Evolutionary conservation across 495 filamentous ascomycete species (phyloP).

Genomic region (Ramalina intermedia): DNA sequence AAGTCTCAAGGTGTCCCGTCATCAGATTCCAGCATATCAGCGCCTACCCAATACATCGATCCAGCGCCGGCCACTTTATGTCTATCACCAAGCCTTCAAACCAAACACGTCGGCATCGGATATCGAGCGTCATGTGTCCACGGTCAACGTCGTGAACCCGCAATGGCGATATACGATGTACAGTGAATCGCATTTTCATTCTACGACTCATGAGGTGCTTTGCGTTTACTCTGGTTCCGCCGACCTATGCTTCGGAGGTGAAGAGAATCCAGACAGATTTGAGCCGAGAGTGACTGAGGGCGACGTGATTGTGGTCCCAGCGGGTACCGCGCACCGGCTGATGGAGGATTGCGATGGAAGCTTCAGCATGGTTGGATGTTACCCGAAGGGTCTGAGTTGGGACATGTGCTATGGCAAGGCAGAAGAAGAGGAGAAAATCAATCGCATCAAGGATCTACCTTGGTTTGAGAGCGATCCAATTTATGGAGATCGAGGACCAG

Average conservation of each 20-base stretch:
- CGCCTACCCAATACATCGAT: constrained; percentile 53
- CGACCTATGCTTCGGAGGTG: constrained; percentile 51
- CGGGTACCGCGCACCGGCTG: constrained; percentile 49
- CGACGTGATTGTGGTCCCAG: constrained; percentile 52
- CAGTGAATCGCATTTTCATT: constrained; percentile 48
- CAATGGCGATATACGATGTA: constrained; percentile 60
- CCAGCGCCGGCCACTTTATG: constrained; percentile 45
- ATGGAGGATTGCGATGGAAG: constrained; percentile 37
- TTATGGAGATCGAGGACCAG: constrained; percentile 42
- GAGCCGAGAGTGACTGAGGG: constrained; percentile 40
- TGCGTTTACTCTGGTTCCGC: constrained; percentile 42
- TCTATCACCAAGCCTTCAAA: constrained; percentile 41
- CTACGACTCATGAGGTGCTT: constrained; percentile 51
- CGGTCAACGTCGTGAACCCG: constrained; percentile 39
- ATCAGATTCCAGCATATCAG: constrained; percentile 42
- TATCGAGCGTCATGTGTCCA: constrained; percentile 38
- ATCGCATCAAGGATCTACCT: constrained; percentile 28
- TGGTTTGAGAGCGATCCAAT: constrained; percentile 49
- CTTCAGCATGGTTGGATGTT: constrained; percentile 55
- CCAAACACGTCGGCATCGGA: constrained; percentile 25
- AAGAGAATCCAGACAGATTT: constrained; percentile 42
- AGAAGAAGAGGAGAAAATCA: constrained; percentile 36
- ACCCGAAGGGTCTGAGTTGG: constrained; percentile 42
- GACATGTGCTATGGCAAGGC: constrained; percentile 56
- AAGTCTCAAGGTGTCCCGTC: constrained; percentile 36